Evolutionary conservation across 495 filamentous ascomycete genomes (phyloP).

Genomic region (Aspergillus carlsbadensis): DNA sequence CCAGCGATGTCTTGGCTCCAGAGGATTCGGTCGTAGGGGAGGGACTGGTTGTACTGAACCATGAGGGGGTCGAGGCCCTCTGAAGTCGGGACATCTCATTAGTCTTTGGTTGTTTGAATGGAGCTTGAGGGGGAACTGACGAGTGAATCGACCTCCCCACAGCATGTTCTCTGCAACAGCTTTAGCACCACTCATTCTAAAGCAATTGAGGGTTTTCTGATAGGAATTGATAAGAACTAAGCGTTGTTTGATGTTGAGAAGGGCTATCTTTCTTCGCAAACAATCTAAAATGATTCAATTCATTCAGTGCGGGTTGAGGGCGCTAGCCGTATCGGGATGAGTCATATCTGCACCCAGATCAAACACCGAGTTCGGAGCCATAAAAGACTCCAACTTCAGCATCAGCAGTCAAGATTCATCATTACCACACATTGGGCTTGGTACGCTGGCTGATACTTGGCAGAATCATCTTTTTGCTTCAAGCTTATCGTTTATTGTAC

Average conservation of each 20-base stretch:
- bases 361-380: no score
- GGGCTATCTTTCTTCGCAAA: background rate
- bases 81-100: slow-evolving; percentile 19
- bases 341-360: background rate
- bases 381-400: no score
- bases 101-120: slow-evolving; percentile 16
- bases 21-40: slow-evolving; percentile 79
- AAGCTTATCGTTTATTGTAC: no score
- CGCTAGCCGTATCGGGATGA: slow-evolving; percentile 12
- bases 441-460: no score
- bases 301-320: slow-evolving; percentile 7
- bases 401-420: no score
- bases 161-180: slow-evolving; percentile 61
- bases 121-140: slow-evolving; percentile 38
- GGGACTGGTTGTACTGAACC: slow-evolving; percentile 85
- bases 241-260: background rate
- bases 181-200: slow-evolving; percentile 43
- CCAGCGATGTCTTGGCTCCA: slow-evolving; percentile 79
- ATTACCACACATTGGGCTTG: no score
- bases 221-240: slow-evolving; percentile 12
- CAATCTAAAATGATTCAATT: slow-evolving; percentile 15
- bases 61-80: slow-evolving; percentile 87
- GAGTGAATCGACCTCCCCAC: slow-evolving; percentile 82
- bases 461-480: no score
- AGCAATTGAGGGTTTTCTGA: slow-evolving; percentile 5